Base-by-base conservation (phyloP, 2,329 filamentous ascomycete species). In the Eutypa lata region DNA sequence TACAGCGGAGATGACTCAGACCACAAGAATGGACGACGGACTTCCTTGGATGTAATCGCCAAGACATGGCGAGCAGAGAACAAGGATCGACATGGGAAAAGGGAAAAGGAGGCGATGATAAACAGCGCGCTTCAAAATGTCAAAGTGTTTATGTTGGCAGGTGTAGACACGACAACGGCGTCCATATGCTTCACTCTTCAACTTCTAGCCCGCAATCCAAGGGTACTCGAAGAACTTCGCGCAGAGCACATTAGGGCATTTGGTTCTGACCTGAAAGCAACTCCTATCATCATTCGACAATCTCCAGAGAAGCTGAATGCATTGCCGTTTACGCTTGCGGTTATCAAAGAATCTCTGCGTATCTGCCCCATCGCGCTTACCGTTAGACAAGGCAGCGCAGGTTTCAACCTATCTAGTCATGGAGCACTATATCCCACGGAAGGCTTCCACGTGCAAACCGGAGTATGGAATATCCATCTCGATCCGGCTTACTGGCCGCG, bases 401-500 rank as follows among this genome's bases (percentile, higher is more conserved):
- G 42, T n/a, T 26, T 44, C 42, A 44, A 14, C 13, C 3, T 44
- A 3, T 1, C 19, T 24, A 11, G 19, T 24, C 19, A 44, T n/a
- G 22, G 22, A n/a, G 14, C 19, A 3, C 4, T 3, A 16, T 44
- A 19, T 26, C 22, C 42, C 14, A 26, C 22, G 5, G 21, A 26
- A 44, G 2, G 14, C 2, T 16, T 44, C 42, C 22, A n/a, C 4
- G 38, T 44, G 22, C 42, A 26, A 18, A 44, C 42, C 14, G 42
- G 42, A 3, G 14, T 26, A 3, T 44, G 2, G 3, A 48, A 48
- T 3, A 21, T 54, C 2, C 54, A 54, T 7, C 2, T 37, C 5
- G 49, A 48, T 26, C 18, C n/a, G 2, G 57, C 54, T 3, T 61
- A 71, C 58, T 76, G 68, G 67, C 66, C 68, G 0, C 60, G 69